These are phyloP conservation scores for Claviceps humidiphila DNA, from an alignment of 2,329 filamentous ascomycete genomes.

Conservation along the genomic window DNA sequence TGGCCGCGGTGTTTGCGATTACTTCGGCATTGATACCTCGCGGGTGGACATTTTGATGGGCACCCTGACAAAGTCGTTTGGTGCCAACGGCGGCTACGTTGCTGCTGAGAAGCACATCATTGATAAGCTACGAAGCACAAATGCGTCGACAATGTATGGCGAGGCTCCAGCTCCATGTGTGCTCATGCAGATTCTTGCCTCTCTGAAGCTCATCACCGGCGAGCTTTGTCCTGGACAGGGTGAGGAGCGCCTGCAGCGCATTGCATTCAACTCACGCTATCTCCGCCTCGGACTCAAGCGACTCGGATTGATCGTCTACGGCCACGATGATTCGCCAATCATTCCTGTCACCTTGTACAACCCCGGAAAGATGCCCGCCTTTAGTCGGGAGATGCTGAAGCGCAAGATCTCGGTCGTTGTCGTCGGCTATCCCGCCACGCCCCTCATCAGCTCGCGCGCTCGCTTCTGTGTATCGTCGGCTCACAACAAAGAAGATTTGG, in stretches of 20 bases:
- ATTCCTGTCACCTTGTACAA: constrained; percentile 92
- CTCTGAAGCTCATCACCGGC: constrained; percentile 78
- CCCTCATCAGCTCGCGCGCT: constrained; percentile 84
- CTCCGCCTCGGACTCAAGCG: constrained; percentile 95
- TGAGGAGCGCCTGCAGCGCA: constrained; percentile 85
- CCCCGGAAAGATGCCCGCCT: constrained; percentile 97
- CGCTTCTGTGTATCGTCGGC: constrained; percentile 92
- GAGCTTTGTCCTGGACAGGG: constrained; percentile 83
- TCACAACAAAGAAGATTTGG: constrained; percentile 96
- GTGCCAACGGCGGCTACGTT: constrained; percentile 93
- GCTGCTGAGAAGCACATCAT: constrained; percentile 82
- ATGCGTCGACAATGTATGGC: constrained; percentile 74
- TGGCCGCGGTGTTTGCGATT: constrained; percentile 91
- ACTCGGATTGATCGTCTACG: constrained; percentile 90
- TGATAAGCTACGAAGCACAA: constrained; percentile 76
- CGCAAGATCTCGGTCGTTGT: constrained; percentile 96
- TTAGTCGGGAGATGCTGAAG: constrained; percentile 96
- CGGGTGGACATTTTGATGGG: constrained; percentile 97
- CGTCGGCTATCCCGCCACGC: constrained; percentile 92
- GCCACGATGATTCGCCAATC: constrained; percentile 95
- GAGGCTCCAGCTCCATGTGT: constrained; percentile 82
- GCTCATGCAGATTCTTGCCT: constrained; percentile 77
- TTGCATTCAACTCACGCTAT: constrained; percentile 97
- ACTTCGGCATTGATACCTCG: constrained; percentile 78
- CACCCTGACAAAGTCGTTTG: constrained; percentile 95